Base-by-base conservation (phyloP, 495 filamentous ascomycete species). In the Lophium mytilinum region DNA sequence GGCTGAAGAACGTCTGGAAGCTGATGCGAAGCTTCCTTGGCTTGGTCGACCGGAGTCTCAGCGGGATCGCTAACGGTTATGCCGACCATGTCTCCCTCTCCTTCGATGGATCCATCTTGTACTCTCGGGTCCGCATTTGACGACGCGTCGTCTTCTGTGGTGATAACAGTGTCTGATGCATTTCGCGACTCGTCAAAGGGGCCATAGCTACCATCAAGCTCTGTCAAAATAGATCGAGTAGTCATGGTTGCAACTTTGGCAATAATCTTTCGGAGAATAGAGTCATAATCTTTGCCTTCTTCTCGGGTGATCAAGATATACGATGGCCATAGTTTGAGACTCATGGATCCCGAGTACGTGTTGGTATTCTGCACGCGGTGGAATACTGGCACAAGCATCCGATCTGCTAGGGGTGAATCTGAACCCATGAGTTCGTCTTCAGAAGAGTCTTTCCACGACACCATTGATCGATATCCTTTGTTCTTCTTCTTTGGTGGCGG, bases 21-120 rank as follows among this genome's bases (percentile, higher is more conserved):
- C 69, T 64, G 52, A 66, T 70, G 8, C 43, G 55, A 30, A 68
- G 73, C 67, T 69, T 47, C 39, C 58, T 39, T 56, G 58, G 24
- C 21, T 70, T 60, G 9, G 61, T 52, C 4, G 55, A 62, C 35
- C 60, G 66, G 62, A 71, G 63, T 62, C 60, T 71, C 74, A 7
- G 68, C 63, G 8, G 72, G 74, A 60, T 91, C 86, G 10, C 78
- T 79, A 88, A 94, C 91, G 0, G 87, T 88, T 19, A 98, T 83
- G 66, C 96, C 87, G 3, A 97, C 89, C 59, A 95, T 82, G 49
- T 87, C 89, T 60, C 96, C 90, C 68, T 96, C 92, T 5, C 88
- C 89, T 60, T 90, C 85, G 10, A 95, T 82, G 8, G 90, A 95
- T 0, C 75, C 75, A 18, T 86, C 84, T 59, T 86, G 78, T 47